Evolutionary conservation across 805 yeast species (phyloP), one percentile per base, ranked within the genome.

Genomic region (Clavispora fructus): DNA sequence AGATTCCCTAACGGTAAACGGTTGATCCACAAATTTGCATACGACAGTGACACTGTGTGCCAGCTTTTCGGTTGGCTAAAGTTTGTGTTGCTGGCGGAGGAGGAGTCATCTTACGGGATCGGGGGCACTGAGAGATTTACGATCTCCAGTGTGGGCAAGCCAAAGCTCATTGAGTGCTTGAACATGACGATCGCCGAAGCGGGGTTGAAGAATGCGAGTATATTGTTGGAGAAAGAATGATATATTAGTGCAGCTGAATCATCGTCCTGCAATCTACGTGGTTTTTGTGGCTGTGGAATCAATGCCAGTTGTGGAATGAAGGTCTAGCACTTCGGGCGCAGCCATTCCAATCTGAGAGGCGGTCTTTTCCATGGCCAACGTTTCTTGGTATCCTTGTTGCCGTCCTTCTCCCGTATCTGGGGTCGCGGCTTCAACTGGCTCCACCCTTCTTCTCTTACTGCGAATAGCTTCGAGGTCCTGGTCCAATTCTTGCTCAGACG

Each of bases 1-100:
- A 74, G 97, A 48, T 77, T 87, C 27, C 94, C 91, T 14, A 88
- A 84, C 57, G 97, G 98, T n/a, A 77, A 82, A 40, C 74, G 97
- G 47, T 67, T 84, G 11, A 84, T 92, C 10, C 83, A 88, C 49
- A 77, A 87, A 47, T 86, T 92, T 55, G 65, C 67, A 8, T 57
- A 77, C 10, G 62, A 67, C 8, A 32, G 17, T 11, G 95, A 87
- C 52, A 69, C 74, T 3, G 88, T 94, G 0, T 48, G 69, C 3
- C 63, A 61, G 1, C 62, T 94, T 1, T 94, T 77, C 62, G 84
- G 81, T 55, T 79, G 78, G 60, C 77, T 85, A 25, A 92, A 92
- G 63, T 69, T 68, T 33, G 75, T 78, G 8, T 68, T 86, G 35
- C 73, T 67, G 42, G 56, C 62, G 14, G 76, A 65, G 8, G 67